A percentile compares a stretch with the other conserved stretches of the same genome.
Conservation (phyloP, 371 early-diverging fungal species). For the Astathelohania contejeani region DNA sequence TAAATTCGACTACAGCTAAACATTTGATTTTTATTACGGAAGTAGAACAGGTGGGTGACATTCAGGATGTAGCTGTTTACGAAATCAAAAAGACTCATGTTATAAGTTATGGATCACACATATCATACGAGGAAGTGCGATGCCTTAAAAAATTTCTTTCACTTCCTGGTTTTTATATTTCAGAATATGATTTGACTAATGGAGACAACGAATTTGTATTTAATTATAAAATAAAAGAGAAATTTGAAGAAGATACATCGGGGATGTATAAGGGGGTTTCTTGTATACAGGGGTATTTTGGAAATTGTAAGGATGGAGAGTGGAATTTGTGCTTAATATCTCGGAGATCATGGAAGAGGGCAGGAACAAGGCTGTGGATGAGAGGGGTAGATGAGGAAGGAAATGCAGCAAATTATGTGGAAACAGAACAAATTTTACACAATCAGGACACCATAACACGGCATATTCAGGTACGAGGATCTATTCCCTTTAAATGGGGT, state of each 20-base stretch:
- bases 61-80: slow-evolving; percentile 32
- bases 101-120: slow-evolving; percentile 6
- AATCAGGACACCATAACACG: slow-evolving; percentile 55
- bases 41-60: slow-evolving; percentile 12
- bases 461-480: slow-evolving; percentile 71
- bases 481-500: slow-evolving; percentile 78
- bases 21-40: slow-evolving; percentile 36
- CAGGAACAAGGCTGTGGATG: slow-evolving; percentile 83
- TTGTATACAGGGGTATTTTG: slow-evolving; percentile 49
- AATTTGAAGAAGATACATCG: slow-evolving; percentile 17
- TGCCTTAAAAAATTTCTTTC: slow-evolving; percentile 16
- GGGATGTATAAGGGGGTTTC: slow-evolving; percentile 7
- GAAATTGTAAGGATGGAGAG: slow-evolving; percentile 1
- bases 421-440: slow-evolving; percentile 78
- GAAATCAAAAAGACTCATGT: slow-evolving; percentile 34
- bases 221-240: slow-evolving; percentile 34
- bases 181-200: slow-evolving; percentile 22
- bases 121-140: not conserved
- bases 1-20: not conserved
- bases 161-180: slow-evolving; percentile 34
- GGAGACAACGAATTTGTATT: slow-evolving; percentile 48
- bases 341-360: slow-evolving; percentile 70
- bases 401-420: slow-evolving; percentile 86
- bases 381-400: slow-evolving; percentile 89
- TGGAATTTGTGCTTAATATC: slow-evolving; percentile 57